Base-by-base conservation (phyloP, 768 basidiomycete genomes). In the Cytidiella melzeri region DNA sequence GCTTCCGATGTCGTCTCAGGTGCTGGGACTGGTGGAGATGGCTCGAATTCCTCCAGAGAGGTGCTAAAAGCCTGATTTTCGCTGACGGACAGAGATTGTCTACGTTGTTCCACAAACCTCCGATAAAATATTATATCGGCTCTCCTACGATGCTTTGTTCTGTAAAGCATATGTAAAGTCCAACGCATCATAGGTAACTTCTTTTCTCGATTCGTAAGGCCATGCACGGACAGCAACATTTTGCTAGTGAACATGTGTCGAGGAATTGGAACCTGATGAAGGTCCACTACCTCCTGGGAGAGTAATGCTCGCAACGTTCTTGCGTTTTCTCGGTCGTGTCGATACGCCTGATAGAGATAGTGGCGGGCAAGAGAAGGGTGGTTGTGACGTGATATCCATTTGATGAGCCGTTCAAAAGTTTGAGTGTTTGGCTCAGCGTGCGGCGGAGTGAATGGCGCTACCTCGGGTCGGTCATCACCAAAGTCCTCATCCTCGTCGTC, bases 401-500 rank as follows among this genome's bases (percentile, higher is more conserved):
- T 77, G 9, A 90, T 66, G 44, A 90, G 72, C 48, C 76, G 69
- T 49, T 70, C 70, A 64, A 80, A 87, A 12, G 84, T 81, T 1
- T 79, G 81, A 18, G 84, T 79, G 56, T 87, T 88, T 23, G 85
- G 83, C 9, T 53, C 43, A 6, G 80, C 81, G 52, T 71, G 66
- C 3, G 72, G 71, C 38, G 73, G 68, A 6, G 59, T 58, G 26
- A 66, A 62, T 5, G 69, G 66, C 51, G 56, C 66, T 53, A 41
- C 75, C 64, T 24, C 71, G 57, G 53, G 64, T 44, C 75, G 71
- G 25, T 64, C 57, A 34, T 65, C 58, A 23, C 75, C 76, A 53
- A 75, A 80, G 57, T 80, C 80, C 30, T 84, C 78, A 43, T 89
- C 80, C 23, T 75, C 75, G 21, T 75, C 83, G 19, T 84, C 83